phyloP scores from a whole-genome alignment of 2,329 filamentous ascomycete species.

The Fusarium odoratissimum region DNA sequence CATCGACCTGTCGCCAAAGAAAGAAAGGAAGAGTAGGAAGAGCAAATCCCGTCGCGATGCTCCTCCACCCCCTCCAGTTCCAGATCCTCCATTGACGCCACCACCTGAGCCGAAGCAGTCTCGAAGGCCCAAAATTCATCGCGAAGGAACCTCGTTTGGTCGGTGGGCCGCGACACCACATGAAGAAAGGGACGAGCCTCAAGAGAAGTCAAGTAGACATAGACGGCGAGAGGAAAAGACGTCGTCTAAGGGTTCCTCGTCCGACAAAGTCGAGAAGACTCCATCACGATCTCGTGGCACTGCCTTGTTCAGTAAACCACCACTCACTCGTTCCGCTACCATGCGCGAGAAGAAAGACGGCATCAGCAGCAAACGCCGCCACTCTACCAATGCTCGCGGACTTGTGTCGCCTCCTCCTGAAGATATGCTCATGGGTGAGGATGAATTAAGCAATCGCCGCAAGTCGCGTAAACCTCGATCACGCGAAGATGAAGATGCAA shows the following conservation, averaged over 20 bases:
- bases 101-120: slow-evolving; percentile 68
- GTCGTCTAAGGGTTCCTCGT: slow-evolving; percentile 76
- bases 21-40: slow-evolving; percentile 58
- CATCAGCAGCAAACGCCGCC: slow-evolving; percentile 68
- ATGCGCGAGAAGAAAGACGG: slow-evolving; percentile 72
- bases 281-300: slow-evolving; percentile 66
- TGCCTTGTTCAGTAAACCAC: slow-evolving; percentile 76
- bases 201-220: slow-evolving; percentile 67
- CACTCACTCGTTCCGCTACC: slow-evolving; percentile 76
- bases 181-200: slow-evolving; percentile 64
- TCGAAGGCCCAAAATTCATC: slow-evolving; percentile 80
- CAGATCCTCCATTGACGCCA: slow-evolving; percentile 60
- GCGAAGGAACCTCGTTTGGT: slow-evolving; percentile 78
- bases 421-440: slow-evolving; percentile 71
- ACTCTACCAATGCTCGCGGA: slow-evolving; percentile 74
- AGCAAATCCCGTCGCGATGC: slow-evolving; percentile 53
- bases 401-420: slow-evolving; percentile 80
- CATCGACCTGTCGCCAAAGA: slow-evolving; percentile 61
- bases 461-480: slow-evolving; percentile 55
- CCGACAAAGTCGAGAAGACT: slow-evolving; percentile 72
- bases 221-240: slow-evolving; percentile 71
- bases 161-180: slow-evolving; percentile 72
- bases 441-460: slow-evolving; percentile 55
- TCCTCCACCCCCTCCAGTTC: slow-evolving; percentile 55
- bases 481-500: slow-evolving; percentile 56